phyloP scores from a whole-genome alignment of 176 grass and related monocot genomes.

The Alloteropsis semialata region DNA sequence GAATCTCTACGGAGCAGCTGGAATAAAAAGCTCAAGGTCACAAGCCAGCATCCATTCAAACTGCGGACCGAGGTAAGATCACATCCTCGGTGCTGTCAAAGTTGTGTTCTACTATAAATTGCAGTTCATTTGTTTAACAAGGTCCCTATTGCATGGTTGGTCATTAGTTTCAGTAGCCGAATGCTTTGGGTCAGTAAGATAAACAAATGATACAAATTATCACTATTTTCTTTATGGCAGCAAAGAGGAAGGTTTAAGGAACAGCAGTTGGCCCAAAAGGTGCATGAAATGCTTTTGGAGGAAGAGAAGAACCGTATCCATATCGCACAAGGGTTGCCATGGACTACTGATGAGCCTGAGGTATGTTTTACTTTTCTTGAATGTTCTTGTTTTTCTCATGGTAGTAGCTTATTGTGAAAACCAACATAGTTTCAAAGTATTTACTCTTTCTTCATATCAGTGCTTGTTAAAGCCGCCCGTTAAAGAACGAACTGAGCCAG shows the following conservation, averaged over 20 bases:
- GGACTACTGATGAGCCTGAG: constrained; percentile 94
- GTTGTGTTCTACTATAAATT: neutral
- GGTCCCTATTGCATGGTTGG: neutral
- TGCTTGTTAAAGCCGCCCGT: constrained; percentile 64
- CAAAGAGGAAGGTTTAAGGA: constrained; percentile 80
- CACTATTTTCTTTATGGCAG: constrained; percentile 34
- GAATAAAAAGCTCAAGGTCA: constrained; percentile 85
- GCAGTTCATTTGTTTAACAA: neutral
- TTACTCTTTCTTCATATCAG: constrained; percentile 42
- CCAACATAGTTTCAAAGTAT: neutral
- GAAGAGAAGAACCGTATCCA: constrained; percentile 79
- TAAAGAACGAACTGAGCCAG: constrained; percentile 82
- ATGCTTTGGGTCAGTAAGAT: neutral
- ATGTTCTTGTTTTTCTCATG: constrained; percentile 5
- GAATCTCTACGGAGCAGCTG: constrained; percentile 69
- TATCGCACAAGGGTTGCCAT: constrained; percentile 84
- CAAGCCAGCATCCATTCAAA: constrained; percentile 91
- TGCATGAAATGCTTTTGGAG: constrained; percentile 77
- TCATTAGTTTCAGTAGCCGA: neutral
- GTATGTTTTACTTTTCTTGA: constrained; percentile 21
- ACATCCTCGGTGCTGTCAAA: neutral
- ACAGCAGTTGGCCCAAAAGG: constrained; percentile 76
- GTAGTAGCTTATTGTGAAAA: constrained; percentile 15
- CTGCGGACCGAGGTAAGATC: constrained; percentile 83
- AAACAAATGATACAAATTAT: neutral